Conservation (phyloP, 202 grass and related monocot species). For the Panicum virgatum region DNA sequence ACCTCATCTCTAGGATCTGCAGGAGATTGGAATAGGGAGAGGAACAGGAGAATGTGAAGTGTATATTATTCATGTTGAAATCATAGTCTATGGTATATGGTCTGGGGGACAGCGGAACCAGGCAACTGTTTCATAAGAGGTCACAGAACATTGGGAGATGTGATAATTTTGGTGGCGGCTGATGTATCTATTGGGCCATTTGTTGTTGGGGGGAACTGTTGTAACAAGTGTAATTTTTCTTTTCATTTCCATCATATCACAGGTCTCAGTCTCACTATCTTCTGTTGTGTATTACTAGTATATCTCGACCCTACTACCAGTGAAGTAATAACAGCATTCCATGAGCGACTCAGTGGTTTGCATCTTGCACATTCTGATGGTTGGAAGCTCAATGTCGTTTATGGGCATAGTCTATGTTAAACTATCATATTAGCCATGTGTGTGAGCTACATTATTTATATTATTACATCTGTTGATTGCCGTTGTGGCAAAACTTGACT, state of each 20-base stretch:
- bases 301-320: neutral
- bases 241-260: conserved; percentile 39
- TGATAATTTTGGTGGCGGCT: conserved; percentile 49
- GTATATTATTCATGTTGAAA: conserved; percentile 64
- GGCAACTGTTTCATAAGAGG: conserved; percentile 74
- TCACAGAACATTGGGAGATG: conserved; percentile 46
- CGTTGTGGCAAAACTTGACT: neutral
- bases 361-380: neutral
- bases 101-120: conserved; percentile 45
- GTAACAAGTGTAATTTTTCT: conserved; percentile 51
- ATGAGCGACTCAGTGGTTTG: neutral
- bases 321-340: conserved; percentile 42
- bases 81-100: conserved; percentile 50
- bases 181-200: conserved; percentile 64
- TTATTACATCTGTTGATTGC: neutral
- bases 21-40: conserved; percentile 79
- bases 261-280: conserved; percentile 14
- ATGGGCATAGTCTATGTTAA: neutral
- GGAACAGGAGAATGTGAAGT: conserved; percentile 83
- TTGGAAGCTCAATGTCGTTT: neutral
- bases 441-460: neutral
- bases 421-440: neutral
- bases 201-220: conserved; percentile 52
- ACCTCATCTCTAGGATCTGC: conserved; percentile 60
- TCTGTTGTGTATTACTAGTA: conserved; percentile 34